These are phyloP conservation scores for Reutealis trisperma DNA, from an alignment of 345 rosid genomes.

Conservation along the genomic window DNA sequence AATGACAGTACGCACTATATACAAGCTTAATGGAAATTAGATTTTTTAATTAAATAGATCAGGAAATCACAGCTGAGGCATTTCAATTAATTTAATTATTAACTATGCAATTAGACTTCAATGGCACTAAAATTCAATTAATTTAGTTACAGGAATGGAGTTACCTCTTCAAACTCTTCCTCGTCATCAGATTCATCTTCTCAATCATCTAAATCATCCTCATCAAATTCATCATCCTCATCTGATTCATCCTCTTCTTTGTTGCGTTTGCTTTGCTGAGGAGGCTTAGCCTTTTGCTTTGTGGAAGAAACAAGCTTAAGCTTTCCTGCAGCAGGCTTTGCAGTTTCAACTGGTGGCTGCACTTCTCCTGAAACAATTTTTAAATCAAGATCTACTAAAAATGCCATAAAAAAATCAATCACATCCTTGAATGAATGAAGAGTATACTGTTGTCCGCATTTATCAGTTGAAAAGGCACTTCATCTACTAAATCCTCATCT, in stretches of 20 bases:
- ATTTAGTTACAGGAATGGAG: not conserved
- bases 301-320: slow-evolving; percentile 39
- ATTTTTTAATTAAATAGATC: too few species aligned
- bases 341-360: slow-evolving; percentile 22
- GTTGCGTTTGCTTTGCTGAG: slow-evolving; percentile 28
- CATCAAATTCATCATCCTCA: slow-evolving; percentile 24
- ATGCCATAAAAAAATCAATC: not conserved
- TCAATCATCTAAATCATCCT: slow-evolving; percentile 23
- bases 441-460: slow-evolving; percentile 43
- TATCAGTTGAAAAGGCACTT: slow-evolving; percentile 30
- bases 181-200: slow-evolving; percentile 40
- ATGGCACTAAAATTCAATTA: not conserved
- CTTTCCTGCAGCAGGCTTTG: slow-evolving; percentile 27
- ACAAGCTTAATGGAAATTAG: too few species aligned
- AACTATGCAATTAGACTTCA: too few species aligned
- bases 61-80: too few species aligned
- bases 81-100: too few species aligned
- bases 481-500: slow-evolving; percentile 45
- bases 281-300: slow-evolving; percentile 38
- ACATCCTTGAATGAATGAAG: not conserved
- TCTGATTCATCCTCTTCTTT: slow-evolving; percentile 27
- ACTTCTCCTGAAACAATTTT: slow-evolving; percentile 22
- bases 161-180: slow-evolving; percentile 29
- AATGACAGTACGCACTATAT: too few species aligned
- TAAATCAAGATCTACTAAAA: not conserved